These are phyloP conservation scores for Alternaria tenuissima DNA, from an alignment of 2,329 filamentous ascomycete species.

Conservation along the genomic window DNA sequence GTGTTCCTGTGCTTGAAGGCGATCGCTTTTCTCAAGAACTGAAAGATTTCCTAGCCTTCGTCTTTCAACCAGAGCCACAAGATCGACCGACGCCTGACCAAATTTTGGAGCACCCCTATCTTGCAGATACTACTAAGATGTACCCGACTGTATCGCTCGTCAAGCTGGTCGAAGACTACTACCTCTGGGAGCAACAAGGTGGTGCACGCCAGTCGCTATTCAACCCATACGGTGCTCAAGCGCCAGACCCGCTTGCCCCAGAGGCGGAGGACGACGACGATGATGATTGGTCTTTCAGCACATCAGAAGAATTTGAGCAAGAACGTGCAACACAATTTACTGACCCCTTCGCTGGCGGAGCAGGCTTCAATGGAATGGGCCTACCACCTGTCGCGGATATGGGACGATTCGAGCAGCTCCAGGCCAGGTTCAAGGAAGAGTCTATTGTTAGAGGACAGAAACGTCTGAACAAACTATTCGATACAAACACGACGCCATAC, in stretches of 20 bases:
- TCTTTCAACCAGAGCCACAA: constrained; percentile 72
- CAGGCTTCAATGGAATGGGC: constrained; percentile 46
- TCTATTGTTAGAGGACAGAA: constrained; percentile 65
- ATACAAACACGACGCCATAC: constrained; percentile 64
- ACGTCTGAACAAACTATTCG: constrained; percentile 66
- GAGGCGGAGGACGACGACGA: constrained; percentile 54
- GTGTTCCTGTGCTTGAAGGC: constrained; percentile 73
- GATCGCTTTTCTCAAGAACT: constrained; percentile 74
- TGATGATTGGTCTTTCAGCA: constrained; percentile 72
- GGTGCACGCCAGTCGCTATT: constrained; percentile 73
- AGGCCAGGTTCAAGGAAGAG: constrained; percentile 64
- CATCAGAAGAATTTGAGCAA: constrained; percentile 66
- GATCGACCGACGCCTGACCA: constrained; percentile 74
- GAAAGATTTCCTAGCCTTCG: constrained; percentile 75
- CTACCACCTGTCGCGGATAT: constrained; percentile 45
- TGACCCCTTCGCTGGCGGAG: constrained; percentile 54
- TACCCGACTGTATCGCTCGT: constrained; percentile 72
- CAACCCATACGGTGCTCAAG: constrained; percentile 65
- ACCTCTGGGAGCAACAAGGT: constrained; percentile 77
- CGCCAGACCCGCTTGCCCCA: constrained; percentile 59
- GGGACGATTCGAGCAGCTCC: constrained; percentile 47
- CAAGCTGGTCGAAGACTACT: constrained; percentile 74
- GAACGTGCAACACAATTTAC: constrained; percentile 53
- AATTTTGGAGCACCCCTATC: constrained; percentile 74
- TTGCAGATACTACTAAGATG: constrained; percentile 67